Percentiles rank a stretch among this genome's conserved stretches.
These are phyloP conservation scores for Akebia trifoliata DNA, from an alignment of 164 flowering plant species.

Conservation along the genomic window DNA sequence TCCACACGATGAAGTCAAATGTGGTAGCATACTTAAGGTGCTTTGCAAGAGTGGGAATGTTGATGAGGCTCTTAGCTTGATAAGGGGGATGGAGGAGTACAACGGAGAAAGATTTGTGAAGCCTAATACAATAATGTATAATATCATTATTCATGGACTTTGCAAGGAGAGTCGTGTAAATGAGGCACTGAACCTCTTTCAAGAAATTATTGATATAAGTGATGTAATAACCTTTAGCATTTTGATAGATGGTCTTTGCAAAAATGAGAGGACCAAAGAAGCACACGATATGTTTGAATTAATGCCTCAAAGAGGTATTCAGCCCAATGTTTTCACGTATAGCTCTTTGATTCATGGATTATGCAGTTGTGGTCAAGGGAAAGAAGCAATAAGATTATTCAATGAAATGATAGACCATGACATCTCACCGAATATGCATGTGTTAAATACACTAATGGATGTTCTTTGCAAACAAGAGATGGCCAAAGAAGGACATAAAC, in stretches of 20 bases:
- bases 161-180: neutral
- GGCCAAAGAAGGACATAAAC: neutral
- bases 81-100: constrained; percentile 5
- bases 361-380: constrained; percentile 4
- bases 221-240: neutral
- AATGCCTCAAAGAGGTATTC: neutral
- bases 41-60: neutral
- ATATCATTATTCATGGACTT: neutral
- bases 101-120: neutral
- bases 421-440: neutral
- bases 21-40: constrained; percentile 1
- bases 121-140: neutral
- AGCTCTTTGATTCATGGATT: neutral
- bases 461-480: constrained; percentile 5
- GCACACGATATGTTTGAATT: neutral
- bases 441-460: neutral
- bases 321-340: constrained; percentile 1
- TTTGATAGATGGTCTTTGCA: neutral
- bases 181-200: neutral
- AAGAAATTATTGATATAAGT: constrained; percentile 1
- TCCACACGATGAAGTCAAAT: constrained; percentile 1
- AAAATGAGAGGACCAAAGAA: neutral
- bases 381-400: neutral
- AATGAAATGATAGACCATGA: neutral
- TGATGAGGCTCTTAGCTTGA: neutral